A percentile compares a stretch with the other conserved stretches of the same genome.
phyloP scores from a whole-genome alignment of 2,329 filamentous ascomycete species.

The Alternaria metachromatica region DNA sequence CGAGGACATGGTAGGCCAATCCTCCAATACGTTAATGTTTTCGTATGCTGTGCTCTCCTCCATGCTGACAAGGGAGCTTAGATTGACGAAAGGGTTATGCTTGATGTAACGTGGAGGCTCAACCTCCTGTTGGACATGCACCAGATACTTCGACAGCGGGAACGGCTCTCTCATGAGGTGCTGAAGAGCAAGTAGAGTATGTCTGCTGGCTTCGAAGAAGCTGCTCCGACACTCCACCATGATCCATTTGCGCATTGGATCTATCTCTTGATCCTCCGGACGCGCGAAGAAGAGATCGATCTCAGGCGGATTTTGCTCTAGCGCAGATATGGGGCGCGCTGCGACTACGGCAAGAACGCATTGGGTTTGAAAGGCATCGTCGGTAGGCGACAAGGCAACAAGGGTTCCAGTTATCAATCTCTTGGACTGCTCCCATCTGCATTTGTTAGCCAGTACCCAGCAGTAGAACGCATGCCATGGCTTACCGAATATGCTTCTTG shows the following conservation, averaged over 20 bases:
- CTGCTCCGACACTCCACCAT: constrained; percentile 79
- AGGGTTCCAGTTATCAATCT: constrained; percentile 62
- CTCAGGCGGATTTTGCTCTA: constrained; percentile 71
- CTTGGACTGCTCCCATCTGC: constrained; percentile 67
- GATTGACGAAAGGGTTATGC: constrained; percentile 57
- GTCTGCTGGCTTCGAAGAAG: constrained; percentile 78
- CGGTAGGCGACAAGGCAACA: constrained; percentile 60
- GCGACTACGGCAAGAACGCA: constrained; percentile 77
- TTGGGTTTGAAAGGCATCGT: constrained; percentile 68
- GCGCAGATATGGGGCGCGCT: constrained; percentile 67
- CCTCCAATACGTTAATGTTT: constrained; percentile 61
- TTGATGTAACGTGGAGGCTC: constrained; percentile 61
- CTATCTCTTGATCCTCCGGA: constrained; percentile 66
- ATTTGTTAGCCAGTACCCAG: neutral
- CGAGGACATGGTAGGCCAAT: constrained; percentile 59
- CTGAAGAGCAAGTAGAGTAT: constrained; percentile 77
- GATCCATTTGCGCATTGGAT: constrained; percentile 72
- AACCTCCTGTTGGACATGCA: constrained; percentile 56
- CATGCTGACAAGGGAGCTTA: constrained; percentile 55
- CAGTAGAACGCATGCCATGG: neutral
- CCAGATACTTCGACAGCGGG: constrained; percentile 68
- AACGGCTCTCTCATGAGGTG: constrained; percentile 65
- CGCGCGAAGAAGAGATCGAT: constrained; percentile 78
- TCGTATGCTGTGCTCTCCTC: constrained; percentile 47
- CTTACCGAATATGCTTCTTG: constrained; percentile 65